Evolutionary conservation across 2,329 filamentous ascomycete genomes (phyloP).

Genomic region (Calonectria multiphialidica): DNA sequence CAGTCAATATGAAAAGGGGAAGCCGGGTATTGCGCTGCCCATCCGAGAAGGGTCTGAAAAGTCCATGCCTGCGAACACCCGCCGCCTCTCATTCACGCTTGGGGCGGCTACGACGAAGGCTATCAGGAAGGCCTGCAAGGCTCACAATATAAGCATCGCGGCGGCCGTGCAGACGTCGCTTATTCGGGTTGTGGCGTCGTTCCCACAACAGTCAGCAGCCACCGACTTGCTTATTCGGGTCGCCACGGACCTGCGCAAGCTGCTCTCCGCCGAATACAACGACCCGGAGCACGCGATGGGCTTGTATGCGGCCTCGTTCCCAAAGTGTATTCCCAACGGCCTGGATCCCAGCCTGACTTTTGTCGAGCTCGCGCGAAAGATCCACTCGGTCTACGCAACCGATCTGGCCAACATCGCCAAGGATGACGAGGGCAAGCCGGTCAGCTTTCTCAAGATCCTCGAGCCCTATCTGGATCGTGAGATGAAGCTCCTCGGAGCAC

Average conservation of each 20-base stretch:
- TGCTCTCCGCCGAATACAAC: neutral
- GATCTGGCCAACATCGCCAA: neutral
- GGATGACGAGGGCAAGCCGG: slow-evolving; percentile 1
- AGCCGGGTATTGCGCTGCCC: slow-evolving; percentile 3
- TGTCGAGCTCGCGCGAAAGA: neutral
- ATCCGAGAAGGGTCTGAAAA: neutral
- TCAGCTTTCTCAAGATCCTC: slow-evolving; percentile 10
- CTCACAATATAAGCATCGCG: neutral
- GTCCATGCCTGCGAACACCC: neutral
- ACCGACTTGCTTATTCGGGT: neutral
- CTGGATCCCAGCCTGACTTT: neutral
- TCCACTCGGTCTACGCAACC: neutral
- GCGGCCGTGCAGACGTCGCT: neutral
- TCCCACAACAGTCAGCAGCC: neutral
- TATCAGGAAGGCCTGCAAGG: neutral
- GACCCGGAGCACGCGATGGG: neutral
- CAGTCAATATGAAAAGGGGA: neutral
- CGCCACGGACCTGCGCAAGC: neutral
- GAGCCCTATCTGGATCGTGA: neutral
- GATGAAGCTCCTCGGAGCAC: neutral
- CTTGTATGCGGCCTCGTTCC: neutral
- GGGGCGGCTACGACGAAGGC: neutral
- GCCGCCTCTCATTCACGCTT: neutral
- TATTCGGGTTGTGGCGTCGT: neutral
- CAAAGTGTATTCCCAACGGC: neutral